Percentiles rank a stretch among this genome's conserved stretches.
Conservation (phyloP, 805 yeast species). For the Schwanniomyces polymorphus region DNA sequence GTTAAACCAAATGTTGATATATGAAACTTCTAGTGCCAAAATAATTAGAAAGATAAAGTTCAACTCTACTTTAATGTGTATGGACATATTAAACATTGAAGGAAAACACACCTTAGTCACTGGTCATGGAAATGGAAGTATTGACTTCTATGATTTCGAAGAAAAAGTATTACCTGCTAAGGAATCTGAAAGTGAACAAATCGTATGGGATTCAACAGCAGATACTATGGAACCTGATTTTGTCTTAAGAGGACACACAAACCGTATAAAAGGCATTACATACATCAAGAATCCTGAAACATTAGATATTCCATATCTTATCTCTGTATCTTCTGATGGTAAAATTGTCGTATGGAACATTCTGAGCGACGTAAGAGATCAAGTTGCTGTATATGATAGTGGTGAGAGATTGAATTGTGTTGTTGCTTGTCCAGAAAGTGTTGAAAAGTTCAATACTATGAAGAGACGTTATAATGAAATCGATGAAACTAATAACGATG, state of each 20-base stretch:
- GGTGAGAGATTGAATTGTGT: constrained; percentile 92
- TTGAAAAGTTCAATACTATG: constrained; percentile 74
- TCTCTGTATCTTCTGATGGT: constrained; percentile 92
- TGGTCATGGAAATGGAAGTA: constrained; percentile 72
- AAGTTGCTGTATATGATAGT: constrained; percentile 84
- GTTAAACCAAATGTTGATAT: constrained; percentile 61
- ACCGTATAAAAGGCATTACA: constrained; percentile 78
- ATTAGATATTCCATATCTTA: constrained; percentile 46
- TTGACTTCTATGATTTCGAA: constrained; percentile 54
- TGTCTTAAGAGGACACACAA: constrained; percentile 75
- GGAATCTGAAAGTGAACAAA: constrained; percentile 19
- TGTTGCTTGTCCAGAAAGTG: constrained; percentile 67
- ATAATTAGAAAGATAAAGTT: constrained; percentile 54
- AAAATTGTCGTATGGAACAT: constrained; percentile 87
- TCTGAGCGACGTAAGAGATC: constrained; percentile 55
- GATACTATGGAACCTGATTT: constrained; percentile 48
- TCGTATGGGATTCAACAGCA: constrained; percentile 22
- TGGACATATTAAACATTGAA: constrained; percentile 50
- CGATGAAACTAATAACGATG: constrained; percentile 23
- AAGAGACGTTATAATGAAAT: constrained; percentile 50
- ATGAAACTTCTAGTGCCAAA: constrained; percentile 61
- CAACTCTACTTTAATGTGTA: constrained; percentile 62
- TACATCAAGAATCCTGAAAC: constrained; percentile 42
- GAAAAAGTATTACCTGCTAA: constrained; percentile 16
- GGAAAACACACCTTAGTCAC: constrained; percentile 58